Evolutionary conservation across 129 eudicot species (phyloP).

Genomic region (Flaveria sonorensis): DNA sequence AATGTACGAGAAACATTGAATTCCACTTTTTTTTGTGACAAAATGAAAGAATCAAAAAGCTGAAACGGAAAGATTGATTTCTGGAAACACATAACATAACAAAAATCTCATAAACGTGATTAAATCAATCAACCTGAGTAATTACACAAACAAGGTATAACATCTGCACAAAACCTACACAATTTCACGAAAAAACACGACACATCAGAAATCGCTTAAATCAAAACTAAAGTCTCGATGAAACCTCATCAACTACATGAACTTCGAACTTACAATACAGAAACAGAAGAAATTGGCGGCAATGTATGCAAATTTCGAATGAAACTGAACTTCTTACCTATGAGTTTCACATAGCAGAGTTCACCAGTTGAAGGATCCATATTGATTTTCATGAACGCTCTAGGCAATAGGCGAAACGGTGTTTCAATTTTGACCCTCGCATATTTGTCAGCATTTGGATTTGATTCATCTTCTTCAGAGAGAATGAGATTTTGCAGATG

Average conservation of each 20-base stretch:
- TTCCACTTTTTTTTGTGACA: neutral
- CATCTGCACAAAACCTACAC: neutral
- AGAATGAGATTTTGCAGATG: conserved; percentile 1
- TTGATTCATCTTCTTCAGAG: conserved; percentile 8
- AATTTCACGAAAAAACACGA: neutral
- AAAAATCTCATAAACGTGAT: neutral
- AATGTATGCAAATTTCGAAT: neutral
- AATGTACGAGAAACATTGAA: no score
- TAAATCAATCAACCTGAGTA: neutral
- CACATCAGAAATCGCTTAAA: neutral
- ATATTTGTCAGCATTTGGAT: neutral
- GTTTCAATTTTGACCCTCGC: conserved; percentile 22
- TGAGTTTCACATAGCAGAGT: conserved; percentile 9
- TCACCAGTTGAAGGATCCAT: neutral
- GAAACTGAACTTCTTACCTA: conserved; percentile 1
- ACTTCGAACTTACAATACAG: no score
- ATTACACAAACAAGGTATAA: neutral
- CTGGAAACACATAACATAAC: neutral
- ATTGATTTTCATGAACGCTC: neutral
- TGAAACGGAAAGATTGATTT: neutral
- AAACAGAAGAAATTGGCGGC: neutral
- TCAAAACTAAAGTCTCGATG: neutral
- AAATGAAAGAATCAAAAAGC: neutral
- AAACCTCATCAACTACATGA: neutral
- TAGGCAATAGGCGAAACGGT: neutral